These are phyloP conservation scores for Calendula officinalis DNA, from an alignment of 129 eudicot species.

Conservation along the genomic window DNA sequence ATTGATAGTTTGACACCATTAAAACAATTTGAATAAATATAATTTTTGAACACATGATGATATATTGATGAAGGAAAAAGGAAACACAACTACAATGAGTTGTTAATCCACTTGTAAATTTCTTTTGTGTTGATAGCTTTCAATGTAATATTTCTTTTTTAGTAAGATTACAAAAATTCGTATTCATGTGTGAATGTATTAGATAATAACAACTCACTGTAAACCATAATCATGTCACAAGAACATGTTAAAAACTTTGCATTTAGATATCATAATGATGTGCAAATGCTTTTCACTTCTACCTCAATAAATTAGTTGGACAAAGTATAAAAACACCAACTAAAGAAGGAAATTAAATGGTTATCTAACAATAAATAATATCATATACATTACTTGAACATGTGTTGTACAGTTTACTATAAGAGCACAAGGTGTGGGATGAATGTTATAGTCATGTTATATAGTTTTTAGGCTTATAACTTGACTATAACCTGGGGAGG, in stretches of 20 bases:
- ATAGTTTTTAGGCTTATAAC: too few relatives aligned
- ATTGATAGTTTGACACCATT: too few relatives aligned
- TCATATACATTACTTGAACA: too few relatives aligned
- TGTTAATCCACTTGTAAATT: background rate
- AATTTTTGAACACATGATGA: too few relatives aligned
- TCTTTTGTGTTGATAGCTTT: conserved; percentile 9
- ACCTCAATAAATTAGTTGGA: background rate
- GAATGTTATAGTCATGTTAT: too few relatives aligned
- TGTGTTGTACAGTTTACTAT: too few relatives aligned
- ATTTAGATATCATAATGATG: conserved; percentile 27
- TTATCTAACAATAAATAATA: background rate
- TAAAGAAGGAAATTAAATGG: background rate
- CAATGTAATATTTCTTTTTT: conserved; percentile 3
- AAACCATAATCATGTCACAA: conserved; percentile 31
- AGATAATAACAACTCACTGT: conserved; percentile 29
- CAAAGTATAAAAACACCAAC: background rate
- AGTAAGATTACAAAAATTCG: background rate
- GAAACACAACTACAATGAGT: too few relatives aligned
- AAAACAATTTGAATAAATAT: too few relatives aligned
- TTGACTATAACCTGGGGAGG: too few relatives aligned
- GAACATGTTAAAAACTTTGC: conserved; percentile 28
- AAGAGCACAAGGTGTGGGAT: too few relatives aligned
- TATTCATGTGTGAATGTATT: conserved; percentile 27
- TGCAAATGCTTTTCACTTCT: conserved; percentile 22
- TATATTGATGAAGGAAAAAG: too few relatives aligned